Percentiles rank a stretch among this genome's conserved stretches.
Conservation (phyloP, 139 green algal genomes). For the Monoraphidium neglectum region DNA sequence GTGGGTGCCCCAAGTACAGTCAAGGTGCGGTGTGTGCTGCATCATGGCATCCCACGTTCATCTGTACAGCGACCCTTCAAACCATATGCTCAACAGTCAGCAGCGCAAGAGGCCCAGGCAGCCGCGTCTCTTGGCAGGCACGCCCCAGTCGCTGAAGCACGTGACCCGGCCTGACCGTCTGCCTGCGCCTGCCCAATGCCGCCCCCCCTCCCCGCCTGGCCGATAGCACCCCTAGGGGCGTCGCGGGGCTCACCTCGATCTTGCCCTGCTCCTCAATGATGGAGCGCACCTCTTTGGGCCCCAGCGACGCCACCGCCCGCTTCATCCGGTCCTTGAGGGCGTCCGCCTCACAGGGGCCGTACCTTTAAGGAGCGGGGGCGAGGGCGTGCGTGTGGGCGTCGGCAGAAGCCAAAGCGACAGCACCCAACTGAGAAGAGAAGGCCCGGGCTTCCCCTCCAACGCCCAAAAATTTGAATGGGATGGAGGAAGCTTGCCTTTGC, state of each 20-base stretch:
- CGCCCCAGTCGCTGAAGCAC: neutral
- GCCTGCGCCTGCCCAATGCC: too few relatives aligned
- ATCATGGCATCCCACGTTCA: neutral
- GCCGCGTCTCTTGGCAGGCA: neutral
- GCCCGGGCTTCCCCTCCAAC: too few relatives aligned
- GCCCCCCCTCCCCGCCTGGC: too few relatives aligned
- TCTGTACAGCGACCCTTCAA: neutral
- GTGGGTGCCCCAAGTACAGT: neutral
- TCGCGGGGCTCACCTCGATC: constrained; percentile 88
- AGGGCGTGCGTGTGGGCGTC: too few relatives aligned
- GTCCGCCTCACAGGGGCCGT: constrained; percentile 78
- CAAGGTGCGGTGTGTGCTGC: neutral
- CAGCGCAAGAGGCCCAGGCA: neutral
- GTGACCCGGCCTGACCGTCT: neutral
- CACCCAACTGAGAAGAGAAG: too few relatives aligned
- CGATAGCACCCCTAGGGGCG: too few relatives aligned
- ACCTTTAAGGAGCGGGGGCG: constrained; percentile 32
- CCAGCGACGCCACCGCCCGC: constrained; percentile 62
- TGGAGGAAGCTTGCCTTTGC: too few relatives aligned
- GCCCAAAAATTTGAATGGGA: too few relatives aligned
- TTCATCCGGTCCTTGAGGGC: constrained; percentile 73
- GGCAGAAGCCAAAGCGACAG: too few relatives aligned
- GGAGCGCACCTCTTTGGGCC: constrained; percentile 53
- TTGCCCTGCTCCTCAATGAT: constrained; percentile 80
- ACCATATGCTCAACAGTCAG: neutral